Evolutionary conservation across 257 asterid genomes (phyloP), one percentile per base, ranked within the genome.

Genomic region (Gentiana dahurica): DNA sequence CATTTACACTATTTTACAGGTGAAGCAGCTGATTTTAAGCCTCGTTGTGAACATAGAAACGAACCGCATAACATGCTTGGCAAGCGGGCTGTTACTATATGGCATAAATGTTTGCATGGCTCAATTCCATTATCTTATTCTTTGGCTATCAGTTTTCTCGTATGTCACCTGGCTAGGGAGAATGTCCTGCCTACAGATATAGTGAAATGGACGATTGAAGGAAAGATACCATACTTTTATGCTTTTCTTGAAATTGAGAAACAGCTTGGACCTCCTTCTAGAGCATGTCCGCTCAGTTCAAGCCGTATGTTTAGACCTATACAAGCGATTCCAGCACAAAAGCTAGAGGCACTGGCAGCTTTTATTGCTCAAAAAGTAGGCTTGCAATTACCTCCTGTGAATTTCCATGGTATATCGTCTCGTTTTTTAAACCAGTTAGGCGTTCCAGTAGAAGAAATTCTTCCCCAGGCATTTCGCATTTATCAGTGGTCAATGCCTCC

Each of bases 401-500:
- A 87, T 67, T 87, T 90, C 53, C 73, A 76, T 71, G 83, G 83
- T 46, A 61, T 87, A 64, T 85, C 89, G 60, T 81, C 77, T 49
- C 85, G 89, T 44, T 90, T 64, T 64, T 68, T 86, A 52, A 53
- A 55, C 49, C 65, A 81, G 57, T 73, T 89, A 53, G 75, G 78
- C 53, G 76, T 90, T 77, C 95, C 95, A 39, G 55, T 51, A 12
- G 48, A 24, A 62, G 63, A 64, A 57, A 64, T 86, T 72, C 86
- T 90, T 71, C 75, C 77, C 56, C 67, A 55, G 60, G 88, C 96
- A 45, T 75, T 85, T 64, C 81, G 58, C 13, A 64, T 86, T 49
- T 84, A 65, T 67, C 90, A 79, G 57, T 90, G 97, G 96, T 77
- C 85, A 59, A 71, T 58, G 86, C 84, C 94, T 39, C 65, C 88